A percentile compares a stretch with the other conserved stretches of the same genome.
phyloP scores from a whole-genome alignment of 106 monocot genomes.

The Chionographis japonica region DNA sequence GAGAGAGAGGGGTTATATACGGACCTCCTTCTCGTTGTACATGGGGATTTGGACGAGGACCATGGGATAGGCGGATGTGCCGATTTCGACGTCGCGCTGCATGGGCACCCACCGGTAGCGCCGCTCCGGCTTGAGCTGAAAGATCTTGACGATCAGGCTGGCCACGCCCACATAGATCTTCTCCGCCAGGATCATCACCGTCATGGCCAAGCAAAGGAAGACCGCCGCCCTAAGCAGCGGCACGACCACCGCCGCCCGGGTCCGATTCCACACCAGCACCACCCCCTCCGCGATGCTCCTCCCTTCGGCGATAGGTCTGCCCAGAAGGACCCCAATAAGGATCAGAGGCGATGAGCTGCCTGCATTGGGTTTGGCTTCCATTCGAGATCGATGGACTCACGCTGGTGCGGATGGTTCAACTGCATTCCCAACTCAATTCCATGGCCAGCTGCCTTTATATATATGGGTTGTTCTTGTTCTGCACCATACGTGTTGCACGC shows the following conservation, averaged over 20 bases:
- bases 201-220: constrained; percentile 30
- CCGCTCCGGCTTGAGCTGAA: constrained; percentile 15
- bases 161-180: constrained; percentile 35
- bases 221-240: constrained; percentile 28
- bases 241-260: constrained; percentile 30
- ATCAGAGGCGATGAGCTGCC: too few species aligned
- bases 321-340: too few species aligned
- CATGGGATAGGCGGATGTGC: constrained; percentile 35
- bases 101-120: constrained; percentile 45
- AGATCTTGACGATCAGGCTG: constrained; percentile 18
- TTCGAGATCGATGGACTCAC: too few species aligned
- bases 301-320: neutral
- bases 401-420: too few species aligned
- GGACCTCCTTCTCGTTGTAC: constrained; percentile 54
- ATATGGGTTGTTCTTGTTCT: too few species aligned
- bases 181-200: constrained; percentile 32
- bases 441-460: too few species aligned
- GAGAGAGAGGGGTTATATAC: too few species aligned
- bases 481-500: too few species aligned
- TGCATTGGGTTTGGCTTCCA: too few species aligned
- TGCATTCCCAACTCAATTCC: too few species aligned
- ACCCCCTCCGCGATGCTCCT: constrained; percentile 19
- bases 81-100: constrained; percentile 27
- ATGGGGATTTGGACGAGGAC: constrained; percentile 57
- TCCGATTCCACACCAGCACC: constrained; percentile 22